These are phyloP conservation scores for Oryza officinalis DNA, from an alignment of 176 grass and related monocot genomes.

Conservation along the genomic window DNA sequence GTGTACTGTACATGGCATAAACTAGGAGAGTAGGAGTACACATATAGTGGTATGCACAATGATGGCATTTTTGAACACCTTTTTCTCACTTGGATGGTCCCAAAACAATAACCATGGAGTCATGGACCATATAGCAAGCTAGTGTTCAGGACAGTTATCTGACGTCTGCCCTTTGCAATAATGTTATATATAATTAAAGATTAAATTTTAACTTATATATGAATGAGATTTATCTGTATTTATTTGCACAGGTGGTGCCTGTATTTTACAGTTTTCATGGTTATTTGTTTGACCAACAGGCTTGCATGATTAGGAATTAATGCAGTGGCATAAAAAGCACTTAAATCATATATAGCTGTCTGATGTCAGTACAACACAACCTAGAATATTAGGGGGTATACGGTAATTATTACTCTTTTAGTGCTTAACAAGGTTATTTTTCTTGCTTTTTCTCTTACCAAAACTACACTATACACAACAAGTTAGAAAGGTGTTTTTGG, in stretches of 20 bases:
- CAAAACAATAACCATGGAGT: neutral
- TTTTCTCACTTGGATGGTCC: conserved; percentile 6
- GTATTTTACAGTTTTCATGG: neutral
- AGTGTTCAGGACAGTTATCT: neutral
- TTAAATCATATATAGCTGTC: too few relatives aligned
- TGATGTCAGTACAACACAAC: too few relatives aligned
- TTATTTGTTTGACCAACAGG: neutral
- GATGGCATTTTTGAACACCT: neutral
- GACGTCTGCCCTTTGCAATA: neutral
- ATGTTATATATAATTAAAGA: neutral
- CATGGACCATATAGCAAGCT: neutral
- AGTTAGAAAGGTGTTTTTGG: neutral
- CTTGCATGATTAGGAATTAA: neutral
- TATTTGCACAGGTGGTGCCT: neutral
- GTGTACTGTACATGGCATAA: neutral
- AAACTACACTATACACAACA: neutral
- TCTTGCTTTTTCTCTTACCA: neutral
- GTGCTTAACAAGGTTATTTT: neutral
- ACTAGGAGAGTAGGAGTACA: too few relatives aligned
- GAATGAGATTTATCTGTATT: neutral
- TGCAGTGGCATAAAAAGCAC: neutral
- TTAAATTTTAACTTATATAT: neutral
- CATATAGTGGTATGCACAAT: neutral
- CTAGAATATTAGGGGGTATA: too few relatives aligned
- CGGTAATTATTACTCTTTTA: too few relatives aligned